Conservation (phyloP, 768 basidiomycete genomes). For the Trametes gibbosa region DNA sequence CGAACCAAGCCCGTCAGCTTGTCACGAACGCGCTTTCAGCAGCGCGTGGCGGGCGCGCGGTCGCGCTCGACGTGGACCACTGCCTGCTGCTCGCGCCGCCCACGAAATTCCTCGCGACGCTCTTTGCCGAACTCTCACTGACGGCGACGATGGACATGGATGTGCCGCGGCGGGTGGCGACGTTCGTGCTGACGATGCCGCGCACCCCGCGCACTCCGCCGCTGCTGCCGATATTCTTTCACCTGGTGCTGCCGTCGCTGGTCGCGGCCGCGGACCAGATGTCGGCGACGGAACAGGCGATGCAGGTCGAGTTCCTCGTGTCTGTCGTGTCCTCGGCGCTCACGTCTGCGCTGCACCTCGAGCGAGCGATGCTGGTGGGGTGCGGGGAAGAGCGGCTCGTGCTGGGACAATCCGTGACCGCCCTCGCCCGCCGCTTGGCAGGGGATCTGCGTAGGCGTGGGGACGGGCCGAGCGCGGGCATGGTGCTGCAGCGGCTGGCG, state of each 20-base stretch:
- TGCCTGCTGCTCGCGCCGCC: slow-evolving; percentile 60
- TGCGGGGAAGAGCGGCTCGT: slow-evolving; percentile 47
- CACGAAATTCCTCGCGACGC: slow-evolving; percentile 55
- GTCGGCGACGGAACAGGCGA: slow-evolving; percentile 49
- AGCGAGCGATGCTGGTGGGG: slow-evolving; percentile 60
- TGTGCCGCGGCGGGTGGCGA: slow-evolving; percentile 59
- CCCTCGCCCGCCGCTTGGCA: slow-evolving; percentile 66
- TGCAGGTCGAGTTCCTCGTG: slow-evolving; percentile 63
- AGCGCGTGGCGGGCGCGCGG: slow-evolving; percentile 61
- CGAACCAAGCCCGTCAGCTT: slow-evolving; percentile 54
- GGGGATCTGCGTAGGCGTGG: slow-evolving; percentile 55
- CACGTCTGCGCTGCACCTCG: slow-evolving; percentile 65
- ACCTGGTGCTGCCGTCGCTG: slow-evolving; percentile 61
- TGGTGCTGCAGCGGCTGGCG: slow-evolving; percentile 58
- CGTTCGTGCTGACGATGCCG: slow-evolving; percentile 66
- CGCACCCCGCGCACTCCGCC: slow-evolving; percentile 52
- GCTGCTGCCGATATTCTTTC: slow-evolving; percentile 71
- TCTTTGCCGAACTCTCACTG: slow-evolving; percentile 66
- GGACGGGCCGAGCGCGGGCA: slow-evolving; percentile 44
- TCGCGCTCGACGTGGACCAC: slow-evolving; percentile 62
- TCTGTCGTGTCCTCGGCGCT: slow-evolving; percentile 62
- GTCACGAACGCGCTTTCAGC: slow-evolving; percentile 55
- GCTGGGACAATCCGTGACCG: slow-evolving; percentile 60
- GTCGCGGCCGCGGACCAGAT: slow-evolving; percentile 55
- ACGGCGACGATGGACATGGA: slow-evolving; percentile 56